A percentile compares a stretch with the other conserved stretches of the same genome.
Evolutionary conservation across 768 basidiomycete species (phyloP).

Genomic region (Phlegmacium glaucopus): DNA sequence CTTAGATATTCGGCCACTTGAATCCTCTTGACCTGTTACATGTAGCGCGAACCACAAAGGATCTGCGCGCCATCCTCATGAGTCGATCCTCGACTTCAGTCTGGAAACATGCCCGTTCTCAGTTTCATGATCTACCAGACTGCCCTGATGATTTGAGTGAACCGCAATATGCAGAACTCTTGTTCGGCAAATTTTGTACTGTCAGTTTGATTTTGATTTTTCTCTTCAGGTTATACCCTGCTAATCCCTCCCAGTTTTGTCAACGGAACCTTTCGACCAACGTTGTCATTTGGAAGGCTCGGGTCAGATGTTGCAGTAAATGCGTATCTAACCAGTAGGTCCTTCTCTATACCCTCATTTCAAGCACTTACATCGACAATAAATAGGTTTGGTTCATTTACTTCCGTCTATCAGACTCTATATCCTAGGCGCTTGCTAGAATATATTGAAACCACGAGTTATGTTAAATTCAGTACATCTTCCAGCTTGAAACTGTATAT

Average conservation of each 20-base stretch:
- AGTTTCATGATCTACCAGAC: conserved; percentile 33
- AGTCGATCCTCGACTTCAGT: conserved; percentile 34
- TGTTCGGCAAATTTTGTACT: conserved; percentile 41
- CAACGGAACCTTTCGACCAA: neutral
- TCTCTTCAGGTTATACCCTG: neutral
- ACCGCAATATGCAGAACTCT: conserved; percentile 40
- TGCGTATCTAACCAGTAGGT: neutral
- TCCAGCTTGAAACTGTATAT: no score
- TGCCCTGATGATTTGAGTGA: conserved; percentile 43
- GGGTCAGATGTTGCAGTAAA: neutral
- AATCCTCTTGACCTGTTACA: conserved; percentile 42
- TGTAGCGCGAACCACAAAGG: conserved; percentile 40
- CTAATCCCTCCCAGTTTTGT: neutral
- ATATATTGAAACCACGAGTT: neutral
- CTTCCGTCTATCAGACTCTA: no score
- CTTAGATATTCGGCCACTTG: conserved; percentile 39
- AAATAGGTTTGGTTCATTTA: no score
- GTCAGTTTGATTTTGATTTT: conserved; percentile 22
- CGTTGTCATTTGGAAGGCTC: neutral
- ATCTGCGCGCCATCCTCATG: conserved; percentile 39
- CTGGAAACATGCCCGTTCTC: conserved; percentile 38
- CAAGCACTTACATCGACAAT: neutral
- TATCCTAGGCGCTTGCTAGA: neutral
- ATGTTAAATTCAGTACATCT: no score
- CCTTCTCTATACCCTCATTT: neutral